phyloP scores from a whole-genome alignment of 1,284 basidiomycete species.

The Sanghuangporus sanghuang region DNA sequence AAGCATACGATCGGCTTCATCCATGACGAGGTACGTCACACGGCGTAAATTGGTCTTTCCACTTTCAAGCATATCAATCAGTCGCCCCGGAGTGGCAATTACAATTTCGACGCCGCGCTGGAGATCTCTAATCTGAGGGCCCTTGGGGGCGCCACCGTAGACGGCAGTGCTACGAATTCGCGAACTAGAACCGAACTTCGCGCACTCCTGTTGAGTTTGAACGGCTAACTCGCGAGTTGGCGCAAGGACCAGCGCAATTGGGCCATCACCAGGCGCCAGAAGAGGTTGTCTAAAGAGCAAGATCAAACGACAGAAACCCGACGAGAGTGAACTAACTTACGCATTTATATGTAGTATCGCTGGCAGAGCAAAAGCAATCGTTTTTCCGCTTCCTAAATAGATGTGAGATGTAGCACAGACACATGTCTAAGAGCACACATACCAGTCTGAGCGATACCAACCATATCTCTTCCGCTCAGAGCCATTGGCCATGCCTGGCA shows the following conservation, averaged over 20 bases:
- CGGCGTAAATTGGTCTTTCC: slow-evolving; percentile 95
- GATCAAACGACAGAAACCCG: slow-evolving; percentile 12
- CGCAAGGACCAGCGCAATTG: slow-evolving; percentile 94
- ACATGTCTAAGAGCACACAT: background rate
- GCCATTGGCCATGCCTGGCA: slow-evolving; percentile 99
- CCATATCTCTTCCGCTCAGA: slow-evolving; percentile 89
- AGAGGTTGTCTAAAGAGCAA: slow-evolving; percentile 72
- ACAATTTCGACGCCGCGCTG: slow-evolving; percentile 96
- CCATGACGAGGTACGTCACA: slow-evolving; percentile 97
- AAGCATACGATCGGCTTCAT: slow-evolving; percentile 98
- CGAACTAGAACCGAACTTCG: slow-evolving; percentile 84
- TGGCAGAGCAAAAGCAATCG: slow-evolving; percentile 95
- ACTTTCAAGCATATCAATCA: slow-evolving; percentile 94
- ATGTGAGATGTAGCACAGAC: background rate
- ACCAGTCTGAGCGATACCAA: slow-evolving; percentile 95
- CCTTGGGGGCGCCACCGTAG: slow-evolving; percentile 98
- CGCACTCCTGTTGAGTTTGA: slow-evolving; percentile 98
- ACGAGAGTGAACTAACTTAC: slow-evolving; percentile 38
- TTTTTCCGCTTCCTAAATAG: slow-evolving; percentile 71
- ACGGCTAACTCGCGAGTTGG: slow-evolving; percentile 98
- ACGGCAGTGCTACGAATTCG: slow-evolving; percentile 97
- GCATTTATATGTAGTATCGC: slow-evolving; percentile 99
- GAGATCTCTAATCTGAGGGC: slow-evolving; percentile 95
- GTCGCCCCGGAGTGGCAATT: slow-evolving; percentile 86
- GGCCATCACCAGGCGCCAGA: slow-evolving; percentile 90